A percentile compares a stretch with the other conserved stretches of the same genome.
Evolutionary conservation across 768 basidiomycete genomes (phyloP).

Genomic region (Rhodocollybia butyracea): DNA sequence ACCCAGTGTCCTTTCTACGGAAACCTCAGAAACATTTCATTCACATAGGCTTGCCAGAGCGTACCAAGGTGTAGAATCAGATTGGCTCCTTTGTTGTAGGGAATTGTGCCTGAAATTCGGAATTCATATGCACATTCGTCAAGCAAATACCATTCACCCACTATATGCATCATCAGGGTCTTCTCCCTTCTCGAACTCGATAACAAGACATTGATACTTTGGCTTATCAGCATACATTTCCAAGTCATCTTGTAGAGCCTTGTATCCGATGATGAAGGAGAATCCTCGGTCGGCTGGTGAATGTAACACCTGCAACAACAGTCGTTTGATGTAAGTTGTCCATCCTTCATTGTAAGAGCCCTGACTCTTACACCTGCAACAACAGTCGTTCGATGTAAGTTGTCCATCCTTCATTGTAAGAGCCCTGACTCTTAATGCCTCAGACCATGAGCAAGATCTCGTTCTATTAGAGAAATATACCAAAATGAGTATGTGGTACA

Average conservation of each 20-base stretch:
- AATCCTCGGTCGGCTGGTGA: conserved; percentile 78
- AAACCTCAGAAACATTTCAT: no score
- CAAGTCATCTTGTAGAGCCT: conserved; percentile 69
- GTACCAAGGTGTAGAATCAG: conserved; percentile 81
- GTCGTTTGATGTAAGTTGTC: conserved; percentile 90
- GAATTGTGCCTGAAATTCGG: conserved; percentile 39
- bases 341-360: no score
- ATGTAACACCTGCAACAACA: conserved; percentile 68
- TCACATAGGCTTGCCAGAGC: no score
- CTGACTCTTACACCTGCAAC: conserved; percentile 62
- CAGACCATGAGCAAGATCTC: no score
- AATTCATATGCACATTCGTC: conserved; percentile 36
- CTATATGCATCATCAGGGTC: conserved; percentile 78
- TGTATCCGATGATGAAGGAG: conserved; percentile 73
- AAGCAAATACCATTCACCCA: conserved; percentile 11
- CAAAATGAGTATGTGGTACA: no score
- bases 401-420: conserved; percentile 95
- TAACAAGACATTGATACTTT: conserved; percentile 77
- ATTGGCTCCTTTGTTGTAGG: conserved; percentile 90
- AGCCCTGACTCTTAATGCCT: no score
- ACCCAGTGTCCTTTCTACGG: conserved; percentile 68
- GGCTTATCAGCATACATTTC: conserved; percentile 55
- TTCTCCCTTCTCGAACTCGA: conserved; percentile 65
- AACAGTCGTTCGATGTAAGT: conserved; percentile 89
- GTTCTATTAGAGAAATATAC: no score